Conservation (phyloP, 78 protist genomes). For the Dictyostelium purpureum region DNA sequence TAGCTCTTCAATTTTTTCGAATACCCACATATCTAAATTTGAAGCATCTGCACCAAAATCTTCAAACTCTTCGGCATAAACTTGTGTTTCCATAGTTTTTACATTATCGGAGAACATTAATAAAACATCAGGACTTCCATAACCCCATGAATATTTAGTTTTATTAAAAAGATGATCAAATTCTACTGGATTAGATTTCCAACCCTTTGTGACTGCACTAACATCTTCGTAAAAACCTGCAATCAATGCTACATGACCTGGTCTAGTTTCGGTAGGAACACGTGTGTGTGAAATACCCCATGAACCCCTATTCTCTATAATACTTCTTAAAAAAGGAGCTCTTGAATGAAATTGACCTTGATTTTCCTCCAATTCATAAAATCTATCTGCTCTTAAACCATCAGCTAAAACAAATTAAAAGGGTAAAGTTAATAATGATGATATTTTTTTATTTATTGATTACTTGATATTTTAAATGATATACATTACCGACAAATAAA, state of each 20-base stretch:
- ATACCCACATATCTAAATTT: slow-evolving; percentile 89
- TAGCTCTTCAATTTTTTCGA: slow-evolving; percentile 63
- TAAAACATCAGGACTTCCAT: slow-evolving; percentile 91
- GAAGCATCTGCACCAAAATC: slow-evolving; percentile 83
- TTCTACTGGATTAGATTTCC: slow-evolving; percentile 91
- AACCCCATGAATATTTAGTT: slow-evolving; percentile 67
- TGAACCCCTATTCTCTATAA: slow-evolving; percentile 49
- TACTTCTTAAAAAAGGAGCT: slow-evolving; percentile 79
- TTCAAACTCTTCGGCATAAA: slow-evolving; percentile 80
- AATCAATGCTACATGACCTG: slow-evolving; percentile 94
- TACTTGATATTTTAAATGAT: not conserved
- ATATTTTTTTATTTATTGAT: not conserved
- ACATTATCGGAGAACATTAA: slow-evolving; percentile 84
- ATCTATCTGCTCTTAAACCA: slow-evolving; percentile 91
- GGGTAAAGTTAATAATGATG: too few relatives aligned
- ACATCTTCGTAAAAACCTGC: slow-evolving; percentile 96
- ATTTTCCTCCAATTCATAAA: slow-evolving; percentile 59
- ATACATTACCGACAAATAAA: slow-evolving; percentile 81
- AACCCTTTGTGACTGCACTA: slow-evolving; percentile 93
- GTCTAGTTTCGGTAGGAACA: slow-evolving; percentile 96
- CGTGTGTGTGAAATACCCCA: slow-evolving; percentile 94
- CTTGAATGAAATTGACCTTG: not conserved
- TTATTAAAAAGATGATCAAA: slow-evolving; percentile 91
- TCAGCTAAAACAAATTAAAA: too few relatives aligned
- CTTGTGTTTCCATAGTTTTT: slow-evolving; percentile 38